Evolutionary conservation across 192 early-diverging fungal genomes (phyloP).

Genomic region (Coemansia sp.): DNA sequence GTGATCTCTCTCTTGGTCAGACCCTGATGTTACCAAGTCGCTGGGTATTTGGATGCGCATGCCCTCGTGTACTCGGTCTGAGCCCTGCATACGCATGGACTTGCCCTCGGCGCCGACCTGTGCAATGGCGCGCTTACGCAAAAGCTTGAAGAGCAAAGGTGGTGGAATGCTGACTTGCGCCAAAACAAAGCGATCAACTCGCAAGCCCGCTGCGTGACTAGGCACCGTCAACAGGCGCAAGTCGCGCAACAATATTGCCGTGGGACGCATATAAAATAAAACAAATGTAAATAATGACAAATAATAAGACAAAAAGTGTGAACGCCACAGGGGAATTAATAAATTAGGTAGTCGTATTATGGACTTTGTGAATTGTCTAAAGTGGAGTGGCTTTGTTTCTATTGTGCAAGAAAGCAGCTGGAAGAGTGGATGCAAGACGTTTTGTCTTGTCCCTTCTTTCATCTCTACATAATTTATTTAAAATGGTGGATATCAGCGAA

Average conservation of each 20-base stretch:
- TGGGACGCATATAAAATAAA: not conserved
- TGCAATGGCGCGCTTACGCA: conserved; percentile 30
- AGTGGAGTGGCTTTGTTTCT: not conserved
- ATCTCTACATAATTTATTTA: not conserved
- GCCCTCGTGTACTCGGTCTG: conserved; percentile 26
- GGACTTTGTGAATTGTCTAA: too few relatives aligned
- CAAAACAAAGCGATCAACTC: conserved; percentile 25
- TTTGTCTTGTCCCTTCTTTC: not conserved
- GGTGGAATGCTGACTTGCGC: conserved; percentile 11
- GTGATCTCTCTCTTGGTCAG: not conserved
- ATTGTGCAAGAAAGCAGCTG: too few relatives aligned
- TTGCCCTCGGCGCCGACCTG: not conserved
- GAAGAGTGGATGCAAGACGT: not conserved
- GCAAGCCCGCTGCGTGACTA: conserved; percentile 14
- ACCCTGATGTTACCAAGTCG: conserved; percentile 6
- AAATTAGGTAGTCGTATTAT: too few relatives aligned
- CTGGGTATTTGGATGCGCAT: conserved; percentile 31
- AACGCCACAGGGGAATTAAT: too few relatives aligned
- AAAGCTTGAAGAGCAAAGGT: conserved; percentile 24
- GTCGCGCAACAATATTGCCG: not conserved
- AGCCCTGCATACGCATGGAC: conserved; percentile 13
- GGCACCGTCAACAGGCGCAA: conserved; percentile 22
- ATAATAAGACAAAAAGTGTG: too few relatives aligned
- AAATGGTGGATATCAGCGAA: not conserved
- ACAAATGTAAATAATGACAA: not conserved